A percentile compares a stretch with the other conserved stretches of the same genome.
phyloP scores from a whole-genome alignment of 2,329 filamentous ascomycete species.

The Clarireedia homoeocarpa region DNA sequence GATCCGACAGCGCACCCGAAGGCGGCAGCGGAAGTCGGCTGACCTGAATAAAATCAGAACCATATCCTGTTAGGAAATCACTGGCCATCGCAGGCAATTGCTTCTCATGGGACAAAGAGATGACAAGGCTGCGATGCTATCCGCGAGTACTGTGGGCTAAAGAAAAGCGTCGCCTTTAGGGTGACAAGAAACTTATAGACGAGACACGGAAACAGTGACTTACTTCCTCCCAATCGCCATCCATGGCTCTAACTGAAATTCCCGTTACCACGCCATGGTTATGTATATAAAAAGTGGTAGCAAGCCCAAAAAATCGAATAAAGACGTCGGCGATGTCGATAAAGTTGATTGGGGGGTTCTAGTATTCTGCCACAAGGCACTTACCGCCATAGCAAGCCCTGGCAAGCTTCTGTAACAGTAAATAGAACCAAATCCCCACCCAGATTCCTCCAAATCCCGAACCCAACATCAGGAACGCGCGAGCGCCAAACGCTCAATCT shows the following conservation, averaged over 20 bases:
- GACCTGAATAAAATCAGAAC: constrained; percentile 47
- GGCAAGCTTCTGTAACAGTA: too few species aligned
- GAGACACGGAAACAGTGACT: constrained; percentile 26
- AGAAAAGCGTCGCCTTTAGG: neutral
- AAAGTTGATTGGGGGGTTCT: neutral
- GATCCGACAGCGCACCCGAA: constrained; percentile 60
- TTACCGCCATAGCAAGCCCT: too few species aligned
- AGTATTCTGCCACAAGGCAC: neutral
- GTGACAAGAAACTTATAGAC: neutral
- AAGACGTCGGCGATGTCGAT: neutral
- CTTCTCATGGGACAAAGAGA: neutral
- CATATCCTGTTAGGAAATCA: neutral
- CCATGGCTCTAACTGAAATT: constrained; percentile 37
- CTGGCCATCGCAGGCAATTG: neutral
- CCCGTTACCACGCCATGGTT: constrained; percentile 8
- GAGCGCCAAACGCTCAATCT: too few species aligned
- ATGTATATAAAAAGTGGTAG: constrained; percentile 3
- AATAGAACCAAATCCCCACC: too few species aligned
- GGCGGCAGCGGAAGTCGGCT: constrained; percentile 75
- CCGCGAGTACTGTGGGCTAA: neutral
- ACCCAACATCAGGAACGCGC: neutral
- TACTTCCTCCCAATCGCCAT: constrained; percentile 63
- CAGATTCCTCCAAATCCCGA: neutral
- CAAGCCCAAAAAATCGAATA: neutral
- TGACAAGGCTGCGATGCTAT: constrained; percentile 4